Evolutionary conservation across 495 filamentous ascomycete species (phyloP).

Genomic region (Tetracladium marchalianum): DNA sequence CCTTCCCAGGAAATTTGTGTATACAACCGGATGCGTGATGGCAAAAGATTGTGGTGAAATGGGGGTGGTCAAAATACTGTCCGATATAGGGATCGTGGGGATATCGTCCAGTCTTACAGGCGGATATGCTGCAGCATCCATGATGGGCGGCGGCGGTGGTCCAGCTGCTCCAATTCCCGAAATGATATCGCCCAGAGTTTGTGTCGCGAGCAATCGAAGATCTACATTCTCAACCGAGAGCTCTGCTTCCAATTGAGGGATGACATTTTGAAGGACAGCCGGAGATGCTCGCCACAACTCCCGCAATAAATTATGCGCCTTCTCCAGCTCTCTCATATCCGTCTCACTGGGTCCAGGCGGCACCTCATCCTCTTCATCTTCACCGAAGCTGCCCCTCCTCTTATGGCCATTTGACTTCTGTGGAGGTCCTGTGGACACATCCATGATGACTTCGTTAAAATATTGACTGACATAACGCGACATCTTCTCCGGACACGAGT

Average conservation of each 20-base stretch:
- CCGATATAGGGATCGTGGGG: constrained; percentile 35
- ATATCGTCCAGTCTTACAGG: constrained; percentile 57
- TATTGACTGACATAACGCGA: constrained; percentile 87
- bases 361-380: constrained; percentile 58
- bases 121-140: constrained; percentile 76
- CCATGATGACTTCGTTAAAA: constrained; percentile 92
- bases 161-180: constrained; percentile 86
- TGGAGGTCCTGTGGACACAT: constrained; percentile 49
- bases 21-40: constrained; percentile 65
- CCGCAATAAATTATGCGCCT: constrained; percentile 79
- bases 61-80: constrained; percentile 65
- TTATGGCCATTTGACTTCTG: constrained; percentile 38
- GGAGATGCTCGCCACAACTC: constrained; percentile 94
- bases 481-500: constrained; percentile 86
- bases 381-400: constrained; percentile 36
- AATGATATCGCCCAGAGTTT: constrained; percentile 90
- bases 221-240: constrained; percentile 81
- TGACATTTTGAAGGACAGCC: constrained; percentile 79
- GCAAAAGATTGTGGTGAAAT: constrained; percentile 76
- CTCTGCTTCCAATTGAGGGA: constrained; percentile 90
- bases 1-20: constrained; percentile 71
- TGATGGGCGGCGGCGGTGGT: constrained; percentile 56
- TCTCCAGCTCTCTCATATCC: constrained; percentile 76
- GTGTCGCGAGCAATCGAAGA: constrained; percentile 74
- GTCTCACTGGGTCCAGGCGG: constrained; percentile 58